These are phyloP conservation scores for Saprolegnia diclina DNA, from an alignment of 352 stramenopile genomes.

Conservation along the genomic window DNA sequence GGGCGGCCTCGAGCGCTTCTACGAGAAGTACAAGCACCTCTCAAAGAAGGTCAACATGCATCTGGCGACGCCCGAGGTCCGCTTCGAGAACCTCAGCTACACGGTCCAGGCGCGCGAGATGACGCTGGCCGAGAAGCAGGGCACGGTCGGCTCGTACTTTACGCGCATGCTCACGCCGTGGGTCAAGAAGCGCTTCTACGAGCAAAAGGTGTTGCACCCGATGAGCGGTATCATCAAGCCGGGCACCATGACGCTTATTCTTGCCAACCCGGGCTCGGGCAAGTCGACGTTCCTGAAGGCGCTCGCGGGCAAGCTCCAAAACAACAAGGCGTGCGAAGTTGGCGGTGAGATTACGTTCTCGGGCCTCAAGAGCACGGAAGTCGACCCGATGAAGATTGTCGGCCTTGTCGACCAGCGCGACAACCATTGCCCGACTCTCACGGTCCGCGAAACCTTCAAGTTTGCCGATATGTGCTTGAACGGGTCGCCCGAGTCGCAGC, in stretches of 20 bases:
- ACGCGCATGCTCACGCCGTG: slow-evolving; percentile 40
- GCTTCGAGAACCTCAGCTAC: slow-evolving; percentile 73
- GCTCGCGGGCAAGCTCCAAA: slow-evolving; percentile 51
- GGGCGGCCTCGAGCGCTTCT: slow-evolving; percentile 66
- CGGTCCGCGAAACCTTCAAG: slow-evolving; percentile 90
- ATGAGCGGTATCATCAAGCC: slow-evolving; percentile 64
- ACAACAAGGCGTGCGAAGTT: slow-evolving; percentile 34
- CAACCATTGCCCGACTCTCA: slow-evolving; percentile 87
- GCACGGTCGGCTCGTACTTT: slow-evolving; percentile 54
- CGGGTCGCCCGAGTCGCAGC: slow-evolving; percentile 38
- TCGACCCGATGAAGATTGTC: slow-evolving; percentile 54
- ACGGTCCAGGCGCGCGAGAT: slow-evolving; percentile 45
- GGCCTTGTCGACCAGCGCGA: slow-evolving; percentile 72
- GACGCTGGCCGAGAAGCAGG: slow-evolving; percentile 36
- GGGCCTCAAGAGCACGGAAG: slow-evolving; percentile 42
- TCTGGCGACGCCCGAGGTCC: slow-evolving; percentile 57
- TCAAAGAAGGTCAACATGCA: slow-evolving; percentile 61
- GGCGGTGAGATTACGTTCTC: slow-evolving; percentile 35
- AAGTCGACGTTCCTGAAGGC: slow-evolving; percentile 76
- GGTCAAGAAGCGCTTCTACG: slow-evolving; percentile 35
- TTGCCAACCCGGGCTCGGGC: slow-evolving; percentile 57
- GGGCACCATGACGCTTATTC: slow-evolving; percentile 55
- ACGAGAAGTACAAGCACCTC: slow-evolving; percentile 76
- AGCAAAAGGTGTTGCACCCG: slow-evolving; percentile 52
- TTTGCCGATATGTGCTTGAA: slow-evolving; percentile 90